Conservation (phyloP, 139 green algal genomes). For the Coccomyxa sp. region DNA sequence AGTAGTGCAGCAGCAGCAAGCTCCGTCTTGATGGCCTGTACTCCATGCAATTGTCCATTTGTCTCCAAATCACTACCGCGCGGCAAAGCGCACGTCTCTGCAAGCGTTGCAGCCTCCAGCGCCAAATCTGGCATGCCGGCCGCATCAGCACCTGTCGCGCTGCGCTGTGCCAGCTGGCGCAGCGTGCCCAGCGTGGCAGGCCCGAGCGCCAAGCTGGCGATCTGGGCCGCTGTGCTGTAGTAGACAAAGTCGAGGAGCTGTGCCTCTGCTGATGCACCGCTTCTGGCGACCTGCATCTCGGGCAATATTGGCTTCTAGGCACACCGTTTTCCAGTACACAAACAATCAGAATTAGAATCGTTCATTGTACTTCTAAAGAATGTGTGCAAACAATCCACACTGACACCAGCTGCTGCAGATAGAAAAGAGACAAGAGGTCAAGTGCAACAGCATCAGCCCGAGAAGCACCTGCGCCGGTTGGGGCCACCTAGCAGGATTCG, state of each 20-base stretch:
- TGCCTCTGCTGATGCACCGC: neutral
- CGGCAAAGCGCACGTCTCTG: neutral
- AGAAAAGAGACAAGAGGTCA: neutral
- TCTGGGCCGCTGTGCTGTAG: neutral
- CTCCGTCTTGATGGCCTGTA: no score
- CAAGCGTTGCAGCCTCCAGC: slow-evolving; percentile 2
- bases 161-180: neutral
- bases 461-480: neutral
- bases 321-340: no score
- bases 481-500: neutral
- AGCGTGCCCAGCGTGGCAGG: slow-evolving; percentile 8
- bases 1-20: neutral
- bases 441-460: neutral
- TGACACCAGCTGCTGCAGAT: no score
- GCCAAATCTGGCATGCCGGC: slow-evolving; percentile 11
- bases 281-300: neutral
- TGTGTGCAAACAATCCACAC: no score
- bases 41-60: no score
- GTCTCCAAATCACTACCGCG: no score
- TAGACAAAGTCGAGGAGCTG: slow-evolving; percentile 3
- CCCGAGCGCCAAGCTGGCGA: neutral
- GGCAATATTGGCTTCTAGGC: no score
- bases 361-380: no score
- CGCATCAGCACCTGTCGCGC: neutral
- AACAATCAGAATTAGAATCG: no score